Conservation (phyloP, 2,329 filamentous ascomycete species). For the Neoarthrinium moseri region DNA sequence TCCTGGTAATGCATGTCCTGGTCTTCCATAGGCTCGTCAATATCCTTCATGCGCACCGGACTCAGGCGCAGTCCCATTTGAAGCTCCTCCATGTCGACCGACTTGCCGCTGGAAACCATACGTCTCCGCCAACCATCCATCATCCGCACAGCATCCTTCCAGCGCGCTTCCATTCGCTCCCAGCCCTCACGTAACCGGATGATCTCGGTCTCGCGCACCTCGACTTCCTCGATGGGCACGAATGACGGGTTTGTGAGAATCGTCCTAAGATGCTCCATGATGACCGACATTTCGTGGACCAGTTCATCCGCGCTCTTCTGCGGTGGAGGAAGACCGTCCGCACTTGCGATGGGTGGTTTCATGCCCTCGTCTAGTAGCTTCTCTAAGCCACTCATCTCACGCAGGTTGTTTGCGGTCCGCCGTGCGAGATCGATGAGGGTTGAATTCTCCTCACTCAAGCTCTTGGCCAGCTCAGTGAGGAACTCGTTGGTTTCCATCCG, state of each 20-base stretch:
- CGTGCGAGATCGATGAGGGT: conserved; percentile 70
- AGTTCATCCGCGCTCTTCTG: conserved; percentile 61
- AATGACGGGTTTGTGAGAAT: conserved; percentile 95
- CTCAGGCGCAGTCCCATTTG: conserved; percentile 67
- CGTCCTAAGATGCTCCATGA: conserved; percentile 77
- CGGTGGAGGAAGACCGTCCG: conserved; percentile 22
- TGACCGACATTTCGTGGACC: conserved; percentile 69
- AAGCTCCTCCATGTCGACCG: conserved; percentile 67
- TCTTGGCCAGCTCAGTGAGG: conserved; percentile 78
- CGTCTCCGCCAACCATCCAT: conserved; percentile 90
- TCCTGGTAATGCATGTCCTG: conserved; percentile 30
- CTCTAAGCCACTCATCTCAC: conserved; percentile 64
- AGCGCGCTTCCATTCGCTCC: conserved; percentile 89
- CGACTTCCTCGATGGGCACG: conserved; percentile 90
- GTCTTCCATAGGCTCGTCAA: conserved; percentile 42
- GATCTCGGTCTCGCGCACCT: conserved; percentile 91
- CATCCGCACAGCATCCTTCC: conserved; percentile 85
- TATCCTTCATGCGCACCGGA: conserved; percentile 54
- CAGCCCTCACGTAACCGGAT: conserved; percentile 77
- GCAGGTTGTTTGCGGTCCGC: conserved; percentile 69
- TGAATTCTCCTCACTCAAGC: conserved; percentile 90
- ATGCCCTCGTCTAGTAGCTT: conserved; percentile 10
- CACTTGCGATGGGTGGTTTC: conserved; percentile 13
- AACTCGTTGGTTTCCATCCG: conserved; percentile 89
- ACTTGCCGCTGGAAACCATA: conserved; percentile 69